Evolutionary conservation across 1,139 yeast genomes (phyloP).

Genomic region (Sugiyamaella pinicola): DNA sequence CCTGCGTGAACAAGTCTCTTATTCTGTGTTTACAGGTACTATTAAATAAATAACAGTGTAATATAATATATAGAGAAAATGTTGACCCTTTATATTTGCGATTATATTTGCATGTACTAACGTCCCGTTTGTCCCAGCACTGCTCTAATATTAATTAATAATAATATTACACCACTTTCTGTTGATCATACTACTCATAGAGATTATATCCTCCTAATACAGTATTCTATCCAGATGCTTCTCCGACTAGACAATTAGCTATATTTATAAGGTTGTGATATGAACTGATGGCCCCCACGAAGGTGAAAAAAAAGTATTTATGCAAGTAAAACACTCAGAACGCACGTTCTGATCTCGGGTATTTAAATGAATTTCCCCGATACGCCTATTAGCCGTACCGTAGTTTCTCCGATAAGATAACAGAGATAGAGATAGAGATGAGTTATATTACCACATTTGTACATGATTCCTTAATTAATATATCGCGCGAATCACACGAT

Average conservation of each 20-base stretch:
- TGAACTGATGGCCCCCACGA: neutral
- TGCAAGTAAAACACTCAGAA: slow-evolving; percentile 1
- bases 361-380: neutral
- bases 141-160: neutral
- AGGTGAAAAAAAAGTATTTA: neutral
- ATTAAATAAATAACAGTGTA: too few relatives aligned
- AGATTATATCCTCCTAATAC: slow-evolving; percentile 3
- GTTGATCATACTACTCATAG: neutral
- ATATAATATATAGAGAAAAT: too few relatives aligned
- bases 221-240: slow-evolving; percentile 10
- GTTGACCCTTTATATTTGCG: neutral
- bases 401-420: neutral
- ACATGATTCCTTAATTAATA: slow-evolving; percentile 3
- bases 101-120: too few relatives aligned
- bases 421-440: neutral
- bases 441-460: neutral
- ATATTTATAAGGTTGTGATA: neutral
- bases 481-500: too few relatives aligned
- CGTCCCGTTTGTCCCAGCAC: too few relatives aligned
- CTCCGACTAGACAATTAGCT: too few relatives aligned
- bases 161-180: neutral
- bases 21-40: too few relatives aligned
- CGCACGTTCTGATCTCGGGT: neutral
- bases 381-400: too few relatives aligned
- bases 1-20: too few relatives aligned